A percentile compares a stretch with the other conserved stretches of the same genome.
Conservation (phyloP, 129 eudicot species). For the Flaveria brownii region DNA sequence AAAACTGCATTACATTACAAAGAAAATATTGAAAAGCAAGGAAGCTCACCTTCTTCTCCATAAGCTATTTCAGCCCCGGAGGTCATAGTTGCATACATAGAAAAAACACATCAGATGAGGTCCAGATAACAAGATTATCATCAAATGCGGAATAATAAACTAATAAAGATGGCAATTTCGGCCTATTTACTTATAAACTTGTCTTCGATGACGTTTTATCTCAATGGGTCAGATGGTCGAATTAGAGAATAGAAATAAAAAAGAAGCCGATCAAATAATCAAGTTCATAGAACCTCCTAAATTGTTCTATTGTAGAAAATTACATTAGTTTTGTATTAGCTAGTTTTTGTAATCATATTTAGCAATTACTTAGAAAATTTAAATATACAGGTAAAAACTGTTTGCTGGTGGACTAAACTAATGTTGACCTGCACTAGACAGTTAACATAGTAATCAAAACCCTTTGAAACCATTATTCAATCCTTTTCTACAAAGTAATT, state of each 20-base stretch:
- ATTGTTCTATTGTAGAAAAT: neutral
- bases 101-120: conserved; percentile 37
- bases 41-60: conserved; percentile 69
- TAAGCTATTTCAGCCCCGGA: conserved; percentile 54
- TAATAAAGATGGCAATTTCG: neutral
- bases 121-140: conserved; percentile 9
- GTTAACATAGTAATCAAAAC: neutral
- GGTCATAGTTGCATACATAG: conserved; percentile 24
- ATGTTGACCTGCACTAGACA: neutral
- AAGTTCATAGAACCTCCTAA: neutral
- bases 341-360: neutral
- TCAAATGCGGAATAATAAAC: neutral
- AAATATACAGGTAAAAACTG: neutral
- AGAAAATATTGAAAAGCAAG: neutral
- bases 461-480: neutral
- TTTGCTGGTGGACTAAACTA: neutral
- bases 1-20: neutral
- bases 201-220: neutral
- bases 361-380: neutral
- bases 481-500: neutral
- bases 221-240: neutral
- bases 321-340: neutral
- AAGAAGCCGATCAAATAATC: neutral
- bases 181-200: neutral
- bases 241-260: neutral